These are phyloP conservation scores for Diplogelasinospora grovesii DNA, from an alignment of 495 filamentous ascomycete species.

Conservation along the genomic window DNA sequence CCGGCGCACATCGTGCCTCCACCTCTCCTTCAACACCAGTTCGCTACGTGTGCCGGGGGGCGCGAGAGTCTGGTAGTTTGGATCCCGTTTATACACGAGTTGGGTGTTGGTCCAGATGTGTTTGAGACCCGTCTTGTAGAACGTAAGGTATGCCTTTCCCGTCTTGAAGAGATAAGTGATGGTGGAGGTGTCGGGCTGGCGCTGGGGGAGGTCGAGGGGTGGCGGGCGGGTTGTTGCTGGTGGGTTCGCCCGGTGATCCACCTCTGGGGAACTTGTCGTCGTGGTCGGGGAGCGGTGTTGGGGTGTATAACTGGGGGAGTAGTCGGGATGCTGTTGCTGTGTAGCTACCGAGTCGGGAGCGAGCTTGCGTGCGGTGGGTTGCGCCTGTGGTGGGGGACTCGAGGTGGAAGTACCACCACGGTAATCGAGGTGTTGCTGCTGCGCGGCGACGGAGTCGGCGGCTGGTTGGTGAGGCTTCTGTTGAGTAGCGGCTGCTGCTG, in stretches of 20 bases:
- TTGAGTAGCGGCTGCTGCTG: not conserved
- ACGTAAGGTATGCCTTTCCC: conserved; percentile 58
- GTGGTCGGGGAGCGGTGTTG: no score
- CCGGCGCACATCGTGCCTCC: conserved; percentile 59
- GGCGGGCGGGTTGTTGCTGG: conserved; percentile 54
- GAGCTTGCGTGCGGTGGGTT: not conserved
- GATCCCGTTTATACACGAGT: conserved; percentile 33
- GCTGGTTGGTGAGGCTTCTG: no score
- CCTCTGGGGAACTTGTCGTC: no score
- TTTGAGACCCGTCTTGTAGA: conserved; percentile 82
- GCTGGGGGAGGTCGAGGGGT: conserved; percentile 45
- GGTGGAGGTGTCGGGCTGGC: conserved; percentile 25
- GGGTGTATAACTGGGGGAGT: not conserved
- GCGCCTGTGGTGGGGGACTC: not conserved
- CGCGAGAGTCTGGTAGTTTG: not conserved
- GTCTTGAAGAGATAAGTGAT: conserved; percentile 40
- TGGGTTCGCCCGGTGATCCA: conserved; percentile 57
- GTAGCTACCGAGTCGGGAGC: no score
- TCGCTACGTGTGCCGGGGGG: conserved; percentile 12
- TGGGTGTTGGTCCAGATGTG: conserved; percentile 57
- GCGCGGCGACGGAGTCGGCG: no score
- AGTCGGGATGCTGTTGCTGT: no score
- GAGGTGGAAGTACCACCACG: not conserved
- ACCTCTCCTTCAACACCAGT: conserved; percentile 28
- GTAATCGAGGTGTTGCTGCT: not conserved